Conservation (phyloP, 164 flowering plant species). For the Warburgia ugandensis region DNA sequence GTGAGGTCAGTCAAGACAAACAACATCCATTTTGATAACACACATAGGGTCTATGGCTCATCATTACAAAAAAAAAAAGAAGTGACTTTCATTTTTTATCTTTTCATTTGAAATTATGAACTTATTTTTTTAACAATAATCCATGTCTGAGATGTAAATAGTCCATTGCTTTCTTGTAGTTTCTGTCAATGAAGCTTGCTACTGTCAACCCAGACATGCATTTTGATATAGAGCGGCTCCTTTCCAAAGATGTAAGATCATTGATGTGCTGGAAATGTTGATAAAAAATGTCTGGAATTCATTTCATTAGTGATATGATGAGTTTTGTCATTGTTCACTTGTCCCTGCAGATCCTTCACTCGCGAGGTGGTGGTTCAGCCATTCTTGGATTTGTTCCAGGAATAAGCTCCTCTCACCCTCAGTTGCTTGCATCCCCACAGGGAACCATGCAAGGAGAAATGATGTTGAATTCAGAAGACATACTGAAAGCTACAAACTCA, state of each 20-base stretch:
- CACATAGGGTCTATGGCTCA: too few species aligned
- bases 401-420: slow-evolving; percentile 34
- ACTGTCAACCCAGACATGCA: slow-evolving; percentile 82
- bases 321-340: not conserved
- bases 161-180: slow-evolving; percentile 34
- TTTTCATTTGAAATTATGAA: too few species aligned
- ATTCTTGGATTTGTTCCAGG: slow-evolving; percentile 42
- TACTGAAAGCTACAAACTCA: slow-evolving; percentile 17
- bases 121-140: too few species aligned
- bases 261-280: too few species aligned
- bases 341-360: slow-evolving; percentile 42
- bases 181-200: slow-evolving; percentile 91
- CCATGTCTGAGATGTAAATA: too few species aligned
- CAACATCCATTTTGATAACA: too few species aligned
- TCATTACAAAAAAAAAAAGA: too few species aligned
- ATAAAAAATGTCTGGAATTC: too few species aligned
- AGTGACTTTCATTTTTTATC: too few species aligned
- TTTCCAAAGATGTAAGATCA: slow-evolving; percentile 85
- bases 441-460: slow-evolving; percentile 26
- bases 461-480: slow-evolving; percentile 4
- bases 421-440: slow-evolving; percentile 26
- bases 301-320: too few species aligned
- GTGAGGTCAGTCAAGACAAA: too few species aligned
- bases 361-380: slow-evolving; percentile 34
- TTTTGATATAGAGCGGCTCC: slow-evolving; percentile 56